Base-by-base conservation (phyloP, 2,329 filamentous ascomycete genomes). In the Aspergillus pseudoterreus region DNA sequence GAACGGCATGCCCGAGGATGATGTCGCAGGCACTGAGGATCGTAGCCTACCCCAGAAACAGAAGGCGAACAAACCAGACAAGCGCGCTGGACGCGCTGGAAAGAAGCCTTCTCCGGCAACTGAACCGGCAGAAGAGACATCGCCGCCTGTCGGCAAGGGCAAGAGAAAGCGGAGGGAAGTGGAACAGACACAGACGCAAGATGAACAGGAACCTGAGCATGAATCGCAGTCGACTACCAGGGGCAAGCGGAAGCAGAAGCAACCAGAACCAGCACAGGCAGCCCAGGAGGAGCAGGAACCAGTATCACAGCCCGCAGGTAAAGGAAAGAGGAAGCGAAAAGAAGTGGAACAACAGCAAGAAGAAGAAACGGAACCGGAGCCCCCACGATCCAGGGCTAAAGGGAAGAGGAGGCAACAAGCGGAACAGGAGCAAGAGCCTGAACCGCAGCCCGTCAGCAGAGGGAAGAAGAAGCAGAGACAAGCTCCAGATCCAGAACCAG, bases 11-110 rank as follows among this genome's bases (percentile, higher is more conserved):
- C 15, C 43, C n/a, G 42, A 51, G 15, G 42, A 44, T 11, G 43
- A 50, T n/a, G 39, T 43, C 36, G n/a, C 8, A 19, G 32, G 38
- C 19, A 41, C 51, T 30, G 39, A 24, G 35, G 41, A 17, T 11
- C 42, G 32, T 17, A 22, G 22, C 11, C 15, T 47, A 15, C 38
- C 50, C 12, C 51, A 45, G 8, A 45, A 50, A 36, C 33, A 33
- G 27, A 60, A 51, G 43, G 45, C 49, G 30, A 47, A 50, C 17
- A 50, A 49, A 36, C 49, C 43, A 21, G 46, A 48, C 48, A 60
- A 52, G 17, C 59, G 57, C 35, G 57, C 51, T 45, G 56, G 57
- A 30, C 56, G 54, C 21, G 50, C 52, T 11, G 39, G 27, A 33
- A 59, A 51, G 46, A 50, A 49, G 27, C 17, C 33, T 12, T 14